Conservation (phyloP, 495 filamentous ascomycete genomes). For the Penicillium pancosmium region DNA sequence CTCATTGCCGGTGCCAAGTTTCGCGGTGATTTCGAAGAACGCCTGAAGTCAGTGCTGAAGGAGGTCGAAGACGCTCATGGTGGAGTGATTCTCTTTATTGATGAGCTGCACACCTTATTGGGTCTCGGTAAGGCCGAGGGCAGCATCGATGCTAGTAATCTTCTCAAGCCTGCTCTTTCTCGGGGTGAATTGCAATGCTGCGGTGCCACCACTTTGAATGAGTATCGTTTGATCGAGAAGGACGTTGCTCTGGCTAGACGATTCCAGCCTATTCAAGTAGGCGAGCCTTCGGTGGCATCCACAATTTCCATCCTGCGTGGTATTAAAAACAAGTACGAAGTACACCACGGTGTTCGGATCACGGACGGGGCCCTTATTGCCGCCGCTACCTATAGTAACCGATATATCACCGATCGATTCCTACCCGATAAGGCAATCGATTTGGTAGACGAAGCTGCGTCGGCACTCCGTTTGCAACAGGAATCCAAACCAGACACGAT, state of each 20-base stretch:
- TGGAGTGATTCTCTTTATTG: constrained; percentile 90
- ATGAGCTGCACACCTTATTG: constrained; percentile 90
- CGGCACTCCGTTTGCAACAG: constrained; percentile 86
- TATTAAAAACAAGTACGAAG: constrained; percentile 96
- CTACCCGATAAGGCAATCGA: constrained; percentile 97
- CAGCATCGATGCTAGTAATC: constrained; percentile 93
- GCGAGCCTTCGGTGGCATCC: constrained; percentile 86
- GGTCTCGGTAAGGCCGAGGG: constrained; percentile 95
- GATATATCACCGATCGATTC: constrained; percentile 95
- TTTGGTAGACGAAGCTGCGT: constrained; percentile 93
- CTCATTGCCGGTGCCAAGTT: constrained; percentile 97
- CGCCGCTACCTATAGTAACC: constrained; percentile 88
- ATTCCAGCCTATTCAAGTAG: constrained; percentile 91
- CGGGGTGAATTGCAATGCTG: constrained; percentile 93
- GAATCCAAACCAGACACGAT: constrained; percentile 97
- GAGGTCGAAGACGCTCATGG: constrained; percentile 90
- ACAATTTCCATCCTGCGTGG: constrained; percentile 95
- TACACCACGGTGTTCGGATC: constrained; percentile 91
- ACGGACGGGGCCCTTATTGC: constrained; percentile 91
- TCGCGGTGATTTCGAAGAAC: constrained; percentile 93
- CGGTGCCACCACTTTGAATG: constrained; percentile 88
- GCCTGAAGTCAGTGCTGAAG: constrained; percentile 85
- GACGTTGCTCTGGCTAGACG: constrained; percentile 90
- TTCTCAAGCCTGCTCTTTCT: constrained; percentile 91
- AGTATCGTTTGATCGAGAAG: constrained; percentile 93